A percentile compares a stretch with the other conserved stretches of the same genome.
These are phyloP conservation scores for Polygonum aviculare DNA, from an alignment of 148 eudicot species.

Conservation along the genomic window DNA sequence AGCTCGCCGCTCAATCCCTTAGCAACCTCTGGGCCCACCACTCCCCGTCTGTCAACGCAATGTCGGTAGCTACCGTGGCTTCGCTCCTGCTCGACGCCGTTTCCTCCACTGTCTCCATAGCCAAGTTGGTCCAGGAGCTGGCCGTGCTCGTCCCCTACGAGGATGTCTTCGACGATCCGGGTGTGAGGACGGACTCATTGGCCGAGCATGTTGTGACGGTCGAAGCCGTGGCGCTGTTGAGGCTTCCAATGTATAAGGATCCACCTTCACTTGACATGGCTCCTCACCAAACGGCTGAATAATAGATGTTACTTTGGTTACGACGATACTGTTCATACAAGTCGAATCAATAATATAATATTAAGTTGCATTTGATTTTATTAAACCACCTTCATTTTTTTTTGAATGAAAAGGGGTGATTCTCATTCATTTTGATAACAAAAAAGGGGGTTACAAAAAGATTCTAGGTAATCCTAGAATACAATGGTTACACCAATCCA, in stretches of 20 bases:
- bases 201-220: not conserved
- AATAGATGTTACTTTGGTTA: no score
- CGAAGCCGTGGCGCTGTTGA: not conserved
- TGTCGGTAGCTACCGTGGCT: constrained; percentile 19
- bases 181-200: not conserved
- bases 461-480: no score
- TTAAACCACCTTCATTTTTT: no score
- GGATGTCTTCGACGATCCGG: not conserved
- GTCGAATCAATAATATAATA: no score
- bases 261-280: not conserved
- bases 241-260: not conserved
- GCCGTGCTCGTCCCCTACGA: constrained; percentile 14
- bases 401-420: no score
- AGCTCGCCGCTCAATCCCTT: constrained; percentile 29
- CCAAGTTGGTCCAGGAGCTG: constrained; percentile 23
- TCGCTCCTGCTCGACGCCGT: constrained; percentile 22
- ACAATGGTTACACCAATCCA: no score
- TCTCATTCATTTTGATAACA: no score
- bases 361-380: no score
- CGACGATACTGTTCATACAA: no score
- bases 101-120: constrained; percentile 13
- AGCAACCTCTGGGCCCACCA: constrained; percentile 14
- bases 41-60: constrained; percentile 4
- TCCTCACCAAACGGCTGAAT: no score
- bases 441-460: no score